Conservation (phyloP, 495 filamentous ascomycete genomes). For the Apodospora peruviana region DNA sequence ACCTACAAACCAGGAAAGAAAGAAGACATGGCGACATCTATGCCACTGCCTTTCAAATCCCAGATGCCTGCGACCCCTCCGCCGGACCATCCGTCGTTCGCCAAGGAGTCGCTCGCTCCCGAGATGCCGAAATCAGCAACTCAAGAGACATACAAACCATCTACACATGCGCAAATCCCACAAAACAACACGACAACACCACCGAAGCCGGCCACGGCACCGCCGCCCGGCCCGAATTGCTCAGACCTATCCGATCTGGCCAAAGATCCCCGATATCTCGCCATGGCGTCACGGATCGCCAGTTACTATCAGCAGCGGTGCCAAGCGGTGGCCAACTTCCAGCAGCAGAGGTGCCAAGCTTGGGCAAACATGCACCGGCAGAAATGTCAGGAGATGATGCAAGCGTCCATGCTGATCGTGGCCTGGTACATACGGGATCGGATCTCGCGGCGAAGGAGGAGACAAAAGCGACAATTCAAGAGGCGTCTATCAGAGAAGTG, state of each 20-base stretch:
- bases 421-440: conserved; percentile 34
- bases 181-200: not conserved
- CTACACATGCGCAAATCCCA: no score
- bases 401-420: conserved; percentile 30
- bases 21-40: conserved; percentile 19
- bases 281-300: conserved; percentile 35
- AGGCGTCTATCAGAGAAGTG: conserved; percentile 13
- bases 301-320: conserved; percentile 33
- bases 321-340: conserved; percentile 28
- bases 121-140: conserved; percentile 4
- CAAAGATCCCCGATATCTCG: conserved; percentile 24
- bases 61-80: conserved; percentile 25
- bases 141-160: not conserved
- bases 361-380: conserved; percentile 29
- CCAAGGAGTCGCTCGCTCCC: conserved; percentile 10
- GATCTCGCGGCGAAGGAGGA: conserved; percentile 19
- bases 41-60: conserved; percentile 19
- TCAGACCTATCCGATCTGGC: conserved; percentile 3
- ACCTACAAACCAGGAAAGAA: not conserved
- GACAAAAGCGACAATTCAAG: conserved; percentile 19
- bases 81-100: conserved; percentile 24
- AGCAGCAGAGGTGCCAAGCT: conserved; percentile 31
- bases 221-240: not conserved
- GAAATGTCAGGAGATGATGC: conserved; percentile 33
- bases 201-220: not conserved